A percentile compares a stretch with the other conserved stretches of the same genome.
Conservation (phyloP, 2,329 filamentous ascomycete species). For the Aureobasidium sp. region DNA sequence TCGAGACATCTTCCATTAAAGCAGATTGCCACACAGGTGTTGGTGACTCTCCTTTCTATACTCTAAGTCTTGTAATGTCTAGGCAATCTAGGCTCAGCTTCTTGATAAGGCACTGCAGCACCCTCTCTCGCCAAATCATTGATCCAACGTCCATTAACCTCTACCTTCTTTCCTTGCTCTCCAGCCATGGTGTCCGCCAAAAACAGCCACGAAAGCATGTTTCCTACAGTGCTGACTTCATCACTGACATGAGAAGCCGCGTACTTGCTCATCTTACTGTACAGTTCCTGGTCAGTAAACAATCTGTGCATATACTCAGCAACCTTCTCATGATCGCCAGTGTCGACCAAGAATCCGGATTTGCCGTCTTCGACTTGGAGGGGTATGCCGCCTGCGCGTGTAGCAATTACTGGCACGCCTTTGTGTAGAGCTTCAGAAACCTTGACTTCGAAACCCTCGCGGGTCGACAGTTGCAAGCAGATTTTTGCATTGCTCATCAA, state of each 20-base stretch:
- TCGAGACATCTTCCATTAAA: too few relatives aligned
- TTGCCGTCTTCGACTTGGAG: conserved; percentile 66
- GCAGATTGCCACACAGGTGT: too few relatives aligned
- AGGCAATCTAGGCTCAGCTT: conserved; percentile 56
- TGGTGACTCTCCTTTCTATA: too few relatives aligned
- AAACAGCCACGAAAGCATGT: conserved; percentile 69
- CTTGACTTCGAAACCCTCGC: conserved; percentile 82
- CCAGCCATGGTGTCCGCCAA: conserved; percentile 58
- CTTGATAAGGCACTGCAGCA: conserved; percentile 51
- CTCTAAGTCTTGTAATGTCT: conserved; percentile 23
- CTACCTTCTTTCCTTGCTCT: conserved; percentile 46
- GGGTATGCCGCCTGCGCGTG: conserved; percentile 69
- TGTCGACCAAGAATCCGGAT: conserved; percentile 66
- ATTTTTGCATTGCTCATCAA: conserved; percentile 66
- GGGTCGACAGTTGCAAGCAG: conserved; percentile 70
- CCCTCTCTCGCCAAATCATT: conserved; percentile 66
- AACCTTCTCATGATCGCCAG: conserved; percentile 62
- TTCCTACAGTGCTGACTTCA: conserved; percentile 75
- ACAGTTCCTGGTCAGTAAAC: conserved; percentile 57
- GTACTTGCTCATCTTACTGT: conserved; percentile 37
- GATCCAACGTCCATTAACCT: conserved; percentile 59
- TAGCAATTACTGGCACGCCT: conserved; percentile 70
- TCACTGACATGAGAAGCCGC: conserved; percentile 64
- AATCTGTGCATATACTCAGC: conserved; percentile 60
- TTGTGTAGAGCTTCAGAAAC: conserved; percentile 78